Evolutionary conservation across 2,329 filamentous ascomycete species (phyloP).

Genomic region (Exophiala aquamarina): DNA sequence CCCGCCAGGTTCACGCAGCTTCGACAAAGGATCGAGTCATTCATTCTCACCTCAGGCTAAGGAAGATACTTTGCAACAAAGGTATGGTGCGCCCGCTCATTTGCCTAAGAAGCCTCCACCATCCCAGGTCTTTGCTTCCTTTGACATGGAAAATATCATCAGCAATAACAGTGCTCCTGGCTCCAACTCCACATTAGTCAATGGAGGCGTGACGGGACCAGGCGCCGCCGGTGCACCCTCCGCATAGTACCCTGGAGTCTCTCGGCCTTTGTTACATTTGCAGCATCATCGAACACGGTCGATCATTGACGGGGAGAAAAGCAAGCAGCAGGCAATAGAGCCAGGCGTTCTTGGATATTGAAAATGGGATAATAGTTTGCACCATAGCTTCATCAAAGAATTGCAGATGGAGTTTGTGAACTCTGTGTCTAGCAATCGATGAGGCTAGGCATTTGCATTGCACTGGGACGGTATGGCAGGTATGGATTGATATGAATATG

Average conservation of each 20-base stretch:
- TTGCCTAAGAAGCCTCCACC: conserved; percentile 52
- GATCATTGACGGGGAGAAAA: no score
- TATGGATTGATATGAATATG: no score
- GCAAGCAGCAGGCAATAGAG: no score
- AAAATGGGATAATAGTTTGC: no score
- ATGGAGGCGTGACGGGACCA: not conserved
- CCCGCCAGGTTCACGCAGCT: conserved; percentile 9
- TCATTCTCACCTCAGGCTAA: conserved; percentile 12
- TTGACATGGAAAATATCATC: conserved; percentile 36
- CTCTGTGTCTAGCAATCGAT: no score
- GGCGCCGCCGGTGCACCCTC: no score
- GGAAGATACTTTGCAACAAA: conserved; percentile 34
- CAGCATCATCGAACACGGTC: not conserved
- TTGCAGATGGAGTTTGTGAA: no score
- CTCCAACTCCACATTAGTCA: not conserved
- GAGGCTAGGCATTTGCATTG: not conserved
- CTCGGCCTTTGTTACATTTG: no score
- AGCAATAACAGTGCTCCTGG: conserved; percentile 1
- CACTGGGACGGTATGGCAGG: not conserved
- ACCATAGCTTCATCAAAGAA: no score
- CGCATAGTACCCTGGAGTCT: no score
- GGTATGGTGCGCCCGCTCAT: conserved; percentile 52
- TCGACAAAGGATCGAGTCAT: conserved; percentile 16
- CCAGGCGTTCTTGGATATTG: no score
- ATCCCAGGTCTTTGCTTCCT: conserved; percentile 39